Evolutionary conservation across 805 yeast genomes (phyloP).

Genomic region (Vanderwaltozyma polyspora): DNA sequence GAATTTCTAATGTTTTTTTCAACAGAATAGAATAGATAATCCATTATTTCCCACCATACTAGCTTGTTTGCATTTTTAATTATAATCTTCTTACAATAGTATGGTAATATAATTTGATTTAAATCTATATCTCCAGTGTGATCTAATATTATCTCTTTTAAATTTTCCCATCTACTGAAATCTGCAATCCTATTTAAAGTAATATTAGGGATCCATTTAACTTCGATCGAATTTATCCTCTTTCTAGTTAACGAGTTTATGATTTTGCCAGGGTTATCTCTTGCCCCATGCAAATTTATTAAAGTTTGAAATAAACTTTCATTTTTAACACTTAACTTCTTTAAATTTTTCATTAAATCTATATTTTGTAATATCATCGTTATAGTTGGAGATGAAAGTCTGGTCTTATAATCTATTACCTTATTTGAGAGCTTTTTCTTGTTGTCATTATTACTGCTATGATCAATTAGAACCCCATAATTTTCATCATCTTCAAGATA

Average conservation of each 20-base stretch:
- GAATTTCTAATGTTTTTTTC: too few relatives aligned
- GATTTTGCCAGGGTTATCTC: conserved; percentile 22
- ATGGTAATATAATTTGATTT: conserved; percentile 17
- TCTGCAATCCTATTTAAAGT: conserved; percentile 14
- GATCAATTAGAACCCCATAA: background rate
- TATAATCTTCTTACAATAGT: conserved; percentile 10
- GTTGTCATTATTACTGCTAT: too few relatives aligned
- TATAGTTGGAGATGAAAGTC: conserved; percentile 5
- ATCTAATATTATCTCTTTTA: conserved; percentile 10
- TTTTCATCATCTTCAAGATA: conserved; percentile 7
- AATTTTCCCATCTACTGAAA: conserved; percentile 22
- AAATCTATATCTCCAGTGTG: conserved; percentile 15
- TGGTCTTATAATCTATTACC: conserved; percentile 1
- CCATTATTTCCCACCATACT: conserved; percentile 22
- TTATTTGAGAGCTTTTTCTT: too few relatives aligned
- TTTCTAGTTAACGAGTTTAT: conserved; percentile 17
- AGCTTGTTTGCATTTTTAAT: conserved; percentile 7
- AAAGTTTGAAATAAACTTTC: conserved; percentile 14
- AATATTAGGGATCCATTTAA: conserved; percentile 8
- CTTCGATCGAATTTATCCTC: conserved; percentile 9
- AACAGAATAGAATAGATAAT: too few relatives aligned
- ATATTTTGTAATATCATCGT: conserved; percentile 8
- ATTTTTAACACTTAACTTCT: conserved; percentile 11
- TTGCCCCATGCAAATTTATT: conserved; percentile 22
- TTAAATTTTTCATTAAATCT: conserved; percentile 16